Evolutionary conservation across 208 protist genomes (phyloP), one percentile per base, ranked within the genome.

Genomic region (Crithidia thermophila): DNA sequence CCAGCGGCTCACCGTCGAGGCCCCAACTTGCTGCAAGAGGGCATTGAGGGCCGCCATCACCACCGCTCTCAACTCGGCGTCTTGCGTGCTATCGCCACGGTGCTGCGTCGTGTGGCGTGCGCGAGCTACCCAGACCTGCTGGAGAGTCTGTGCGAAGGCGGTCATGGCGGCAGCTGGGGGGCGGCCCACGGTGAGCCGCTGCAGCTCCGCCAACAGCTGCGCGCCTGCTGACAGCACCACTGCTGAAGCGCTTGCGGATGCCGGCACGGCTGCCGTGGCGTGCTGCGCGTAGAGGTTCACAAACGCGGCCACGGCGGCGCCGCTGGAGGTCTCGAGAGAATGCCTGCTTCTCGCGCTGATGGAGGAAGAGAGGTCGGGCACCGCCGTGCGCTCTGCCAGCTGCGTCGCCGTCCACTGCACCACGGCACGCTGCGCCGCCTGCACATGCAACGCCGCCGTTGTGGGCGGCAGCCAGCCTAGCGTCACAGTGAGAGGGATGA

Each of bases 11-110:
- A 81, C 30, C 20, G 62, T 45, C 9, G 79, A 79, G 56, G 71
- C 40, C n/a, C 71, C 63, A 9, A 93, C 68, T 60, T 88, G 81
- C 58, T 90, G 76, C 34, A 81, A 61, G 23, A 90, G 34, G 0
- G 87, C 83, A 55, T 90, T 79, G 20, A 90, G 21, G 11, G 77
- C 59, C 9, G 47, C 57, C 10, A 72, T 50, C 18, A 83, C 46
- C 36, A 73, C 67, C 39, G 61, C 14, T 25, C 72, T 46, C 53
- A 51, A 20, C 28, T 31, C 53, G 23, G 36, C 33, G 28, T 46
- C 23, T 3, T 47, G 49, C 62, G n/a, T n/a, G n/a, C n/a, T n/a
- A n/a, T n/a, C n/a, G n/a, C n/a, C n/a, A n/a, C n/a, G n/a, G n/a
- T 37, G 47, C 36, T 25, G 27, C 25, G 20, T 18, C 31, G 10